Evolutionary conservation across 2,329 filamentous ascomycete species (phyloP).

Genomic region (Davidsoniella virescens): DNA sequence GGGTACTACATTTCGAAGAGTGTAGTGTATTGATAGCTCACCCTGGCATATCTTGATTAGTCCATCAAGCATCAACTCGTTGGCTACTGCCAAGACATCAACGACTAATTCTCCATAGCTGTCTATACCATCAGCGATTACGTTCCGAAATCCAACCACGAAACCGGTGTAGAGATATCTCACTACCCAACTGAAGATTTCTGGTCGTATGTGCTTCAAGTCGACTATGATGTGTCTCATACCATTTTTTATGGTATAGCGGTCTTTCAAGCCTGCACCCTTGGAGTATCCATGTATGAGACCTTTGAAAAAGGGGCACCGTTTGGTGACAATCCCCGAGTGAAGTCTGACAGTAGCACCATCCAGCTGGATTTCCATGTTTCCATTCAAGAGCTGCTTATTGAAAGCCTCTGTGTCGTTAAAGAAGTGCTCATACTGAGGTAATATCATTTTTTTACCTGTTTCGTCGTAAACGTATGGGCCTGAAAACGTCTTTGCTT

Average conservation of each 20-base stretch:
- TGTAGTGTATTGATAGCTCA: conserved; percentile 69
- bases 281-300: conserved; percentile 77
- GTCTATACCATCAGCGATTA: conserved; percentile 55
- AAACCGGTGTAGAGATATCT: conserved; percentile 71
- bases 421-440: no score
- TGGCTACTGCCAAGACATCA: conserved; percentile 76
- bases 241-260: conserved; percentile 23
- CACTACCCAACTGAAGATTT: conserved; percentile 64
- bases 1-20: conserved; percentile 67
- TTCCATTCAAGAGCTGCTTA: conserved; percentile 27
- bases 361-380: conserved; percentile 47
- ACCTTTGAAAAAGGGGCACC: conserved; percentile 84
- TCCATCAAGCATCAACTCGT: conserved; percentile 89
- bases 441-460: no score
- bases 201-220: conserved; percentile 59
- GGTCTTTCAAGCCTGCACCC: conserved; percentile 63
- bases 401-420: conserved; percentile 44
- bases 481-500: no score
- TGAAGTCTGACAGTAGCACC: conserved; percentile 59
- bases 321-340: conserved; percentile 59
- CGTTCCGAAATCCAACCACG: conserved; percentile 62
- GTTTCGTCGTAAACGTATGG: no score
- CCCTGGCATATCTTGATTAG: conserved; percentile 81
- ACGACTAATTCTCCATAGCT: conserved; percentile 79
- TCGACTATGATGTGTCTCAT: conserved; percentile 48